Evolutionary conservation across 192 early-diverging fungal species (phyloP).

Genomic region (Radiomyces spectabilis): DNA sequence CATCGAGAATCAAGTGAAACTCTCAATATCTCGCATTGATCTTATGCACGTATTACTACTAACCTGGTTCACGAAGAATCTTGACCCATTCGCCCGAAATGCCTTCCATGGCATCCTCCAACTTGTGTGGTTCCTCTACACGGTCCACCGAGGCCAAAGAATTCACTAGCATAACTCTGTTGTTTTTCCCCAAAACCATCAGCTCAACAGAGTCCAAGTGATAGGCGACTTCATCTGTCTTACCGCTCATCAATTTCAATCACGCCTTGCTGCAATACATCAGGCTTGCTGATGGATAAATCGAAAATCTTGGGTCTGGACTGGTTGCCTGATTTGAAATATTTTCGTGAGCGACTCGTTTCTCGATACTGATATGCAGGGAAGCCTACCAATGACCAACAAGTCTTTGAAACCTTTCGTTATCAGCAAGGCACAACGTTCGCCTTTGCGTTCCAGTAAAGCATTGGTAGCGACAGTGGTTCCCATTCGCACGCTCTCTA

Average conservation of each 20-base stretch:
- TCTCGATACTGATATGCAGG: no score
- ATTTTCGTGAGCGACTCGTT: no score
- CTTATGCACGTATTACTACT: neutral
- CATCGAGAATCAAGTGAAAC: neutral
- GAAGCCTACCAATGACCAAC: conserved; percentile 44
- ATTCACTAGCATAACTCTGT: conserved; percentile 73
- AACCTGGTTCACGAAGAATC: conserved; percentile 60
- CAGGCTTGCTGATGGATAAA: conserved; percentile 76
- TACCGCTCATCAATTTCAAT: conserved; percentile 85
- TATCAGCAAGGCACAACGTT: conserved; percentile 79
- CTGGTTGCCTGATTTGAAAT: conserved; percentile 87
- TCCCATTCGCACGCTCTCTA: conserved; percentile 78
- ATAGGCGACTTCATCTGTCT: neutral
- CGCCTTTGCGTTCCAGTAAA: conserved; percentile 79
- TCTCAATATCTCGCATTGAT: neutral
- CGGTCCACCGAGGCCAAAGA: conserved; percentile 47
- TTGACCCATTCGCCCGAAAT: conserved; percentile 83
- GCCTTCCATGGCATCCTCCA: conserved; percentile 49
- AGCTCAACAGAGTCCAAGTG: neutral
- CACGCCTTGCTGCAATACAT: conserved; percentile 73
- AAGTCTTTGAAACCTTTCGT: conserved; percentile 89
- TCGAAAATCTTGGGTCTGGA: conserved; percentile 93
- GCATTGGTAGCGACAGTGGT: conserved; percentile 98
- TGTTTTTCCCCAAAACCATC: neutral
- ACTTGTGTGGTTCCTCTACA: conserved; percentile 33